Conservation (phyloP, 768 basidiomycete species). For the Psilocybe cyanescens region DNA sequence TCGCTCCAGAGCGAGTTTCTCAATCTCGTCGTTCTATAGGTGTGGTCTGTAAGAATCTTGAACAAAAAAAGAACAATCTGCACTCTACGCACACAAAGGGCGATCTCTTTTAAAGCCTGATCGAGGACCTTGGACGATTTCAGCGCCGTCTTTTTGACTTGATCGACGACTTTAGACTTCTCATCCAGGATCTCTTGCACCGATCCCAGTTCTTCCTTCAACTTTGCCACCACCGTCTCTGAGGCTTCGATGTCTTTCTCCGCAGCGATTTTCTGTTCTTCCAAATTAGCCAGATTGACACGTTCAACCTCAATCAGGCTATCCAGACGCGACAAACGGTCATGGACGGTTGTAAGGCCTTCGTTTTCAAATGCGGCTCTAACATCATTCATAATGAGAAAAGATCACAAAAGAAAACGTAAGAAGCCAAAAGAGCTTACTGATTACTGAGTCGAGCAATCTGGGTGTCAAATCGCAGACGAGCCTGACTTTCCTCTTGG, state of each 20-base stretch:
- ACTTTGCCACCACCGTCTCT: conserved; percentile 54
- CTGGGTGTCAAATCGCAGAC: conserved; percentile 83
- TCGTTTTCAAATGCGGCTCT: conserved; percentile 86
- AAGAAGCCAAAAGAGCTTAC: conserved; percentile 44
- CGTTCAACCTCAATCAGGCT: conserved; percentile 56
- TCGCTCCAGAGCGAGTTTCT: conserved; percentile 83
- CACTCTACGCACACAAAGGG: conserved; percentile 57
- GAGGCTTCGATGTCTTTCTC: conserved; percentile 63
- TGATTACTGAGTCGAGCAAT: conserved; percentile 86
- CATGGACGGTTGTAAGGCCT: conserved; percentile 65
- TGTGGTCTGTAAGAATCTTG: background rate
- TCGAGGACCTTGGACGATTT: conserved; percentile 82
- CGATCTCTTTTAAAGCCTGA: conserved; percentile 89
- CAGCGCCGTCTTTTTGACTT: conserved; percentile 68
- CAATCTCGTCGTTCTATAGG: conserved; percentile 75
- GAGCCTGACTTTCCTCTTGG: conserved; percentile 85
- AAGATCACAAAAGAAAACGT: background rate
- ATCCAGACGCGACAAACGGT: conserved; percentile 62
- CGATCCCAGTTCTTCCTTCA: conserved; percentile 64
- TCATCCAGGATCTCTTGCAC: conserved; percentile 72
- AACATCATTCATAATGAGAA: background rate
- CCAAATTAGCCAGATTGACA: conserved; percentile 53
- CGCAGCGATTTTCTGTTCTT: conserved; percentile 56
- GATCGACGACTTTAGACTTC: conserved; percentile 74
- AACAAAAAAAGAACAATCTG: background rate